Conservation (phyloP, 495 filamentous ascomycete genomes). For the Neurospora sp. region DNA sequence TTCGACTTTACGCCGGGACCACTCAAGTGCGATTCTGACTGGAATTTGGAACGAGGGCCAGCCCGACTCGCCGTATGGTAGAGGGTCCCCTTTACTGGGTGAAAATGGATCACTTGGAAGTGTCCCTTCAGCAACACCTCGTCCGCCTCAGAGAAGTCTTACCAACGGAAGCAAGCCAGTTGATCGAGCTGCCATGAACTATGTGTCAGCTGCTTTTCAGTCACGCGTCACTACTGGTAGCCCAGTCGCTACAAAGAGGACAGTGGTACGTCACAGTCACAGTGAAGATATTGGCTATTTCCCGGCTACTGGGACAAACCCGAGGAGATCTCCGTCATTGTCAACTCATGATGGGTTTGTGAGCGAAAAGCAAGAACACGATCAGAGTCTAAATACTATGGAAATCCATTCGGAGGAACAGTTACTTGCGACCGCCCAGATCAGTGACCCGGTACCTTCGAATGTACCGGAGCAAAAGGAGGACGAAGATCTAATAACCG, state of each 20-base stretch:
- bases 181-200: slow-evolving; percentile 4
- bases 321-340: not conserved
- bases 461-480: slow-evolving; percentile 1
- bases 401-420: not conserved
- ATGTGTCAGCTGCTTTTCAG: slow-evolving; percentile 10
- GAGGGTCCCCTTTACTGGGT: slow-evolving; percentile 4
- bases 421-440: not conserved
- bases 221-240: slow-evolving; percentile 1
- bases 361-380: slow-evolving; percentile 2
- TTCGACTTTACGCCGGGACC: slow-evolving; percentile 26
- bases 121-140: slow-evolving; percentile 1
- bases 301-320: not conserved
- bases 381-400: not conserved
- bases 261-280: slow-evolving; percentile 8
- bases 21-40: slow-evolving; percentile 41
- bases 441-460: not conserved
- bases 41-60: slow-evolving; percentile 53
- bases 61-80: slow-evolving; percentile 34
- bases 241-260: slow-evolving; percentile 1
- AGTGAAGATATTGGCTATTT: slow-evolving; percentile 7
- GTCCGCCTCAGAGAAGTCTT: not conserved
- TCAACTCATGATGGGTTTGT: slow-evolving; percentile 15
- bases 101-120: slow-evolving; percentile 6
- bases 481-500: slow-evolving; percentile 55
- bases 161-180: not conserved